Base-by-base conservation (phyloP, 371 early-diverging fungal species). In the Umbelopsis sp. region DNA sequence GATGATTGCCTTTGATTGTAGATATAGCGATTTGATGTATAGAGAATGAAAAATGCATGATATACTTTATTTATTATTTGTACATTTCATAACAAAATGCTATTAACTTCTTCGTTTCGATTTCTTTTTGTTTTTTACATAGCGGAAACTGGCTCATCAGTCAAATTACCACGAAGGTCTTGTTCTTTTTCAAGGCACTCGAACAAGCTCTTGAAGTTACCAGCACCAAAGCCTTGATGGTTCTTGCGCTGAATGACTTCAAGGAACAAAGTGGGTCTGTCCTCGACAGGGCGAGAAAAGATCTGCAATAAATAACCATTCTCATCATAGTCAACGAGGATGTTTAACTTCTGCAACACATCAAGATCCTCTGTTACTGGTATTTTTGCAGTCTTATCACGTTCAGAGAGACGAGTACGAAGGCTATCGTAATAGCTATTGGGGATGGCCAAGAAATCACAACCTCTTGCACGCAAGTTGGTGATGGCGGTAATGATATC, bases 151-250 rank as follows among this genome's bases (percentile, higher is more conserved):
- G 29, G 35, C 18, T 57, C 57, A 63, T 84, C 84, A 10, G 84
- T 84, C 75, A 94, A 84, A 71, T 95, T 96, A 68, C 99, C 99
- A 69, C 99, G 93, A 63, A 88, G 80, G 14, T 86, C 93, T 83
- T 98, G 98, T 85, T 98, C 99, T 45, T 87, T 76, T 84, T 98
- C 99, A 63, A 98, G 90, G 46, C 94, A 87, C 81, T 96, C 97
- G 82, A 98, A 98, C 66, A 95, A 84, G 71, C 93, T 93, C 92
- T 97, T 95, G 87, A 98, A 98, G 87, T 98, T 98, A 65, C 99
- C 99, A 48, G 97, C 97, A 67, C 99, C 99, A 77, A 97, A 98
- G 29, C 99, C 97, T 78, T 93, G 87, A 74, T 96, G 95, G 78
- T 96, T 95, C 64, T 91, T 87, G 45, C 98, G 92, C 81, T 98